These are phyloP conservation scores for Gonapodya prolifera DNA, from an alignment of 192 early-diverging fungal species.

Conservation along the genomic window DNA sequence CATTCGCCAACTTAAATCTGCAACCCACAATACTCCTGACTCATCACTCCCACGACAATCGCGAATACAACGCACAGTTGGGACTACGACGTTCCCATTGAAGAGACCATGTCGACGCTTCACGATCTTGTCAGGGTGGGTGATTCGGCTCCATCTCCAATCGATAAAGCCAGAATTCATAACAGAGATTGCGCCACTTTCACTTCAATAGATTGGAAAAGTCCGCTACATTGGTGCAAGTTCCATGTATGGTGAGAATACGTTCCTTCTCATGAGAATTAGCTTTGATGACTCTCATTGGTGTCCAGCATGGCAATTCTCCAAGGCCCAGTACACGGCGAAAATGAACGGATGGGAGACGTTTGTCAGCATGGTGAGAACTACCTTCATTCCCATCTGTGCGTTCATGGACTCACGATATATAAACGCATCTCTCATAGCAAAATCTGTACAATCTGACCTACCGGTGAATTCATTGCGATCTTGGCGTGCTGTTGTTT, in stretches of 20 bases:
- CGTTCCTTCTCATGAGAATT: neutral
- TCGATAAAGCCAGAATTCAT: too few relatives aligned
- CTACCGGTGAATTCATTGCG: neutral
- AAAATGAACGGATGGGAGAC: neutral
- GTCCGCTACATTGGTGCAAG: constrained; percentile 7
- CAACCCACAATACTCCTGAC: too few relatives aligned
- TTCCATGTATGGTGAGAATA: neutral
- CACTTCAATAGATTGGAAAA: too few relatives aligned
- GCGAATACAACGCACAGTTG: too few relatives aligned
- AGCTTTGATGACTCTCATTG: neutral
- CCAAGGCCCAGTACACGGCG: constrained; percentile 6
- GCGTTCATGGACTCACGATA: neutral
- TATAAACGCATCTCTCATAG: neutral
- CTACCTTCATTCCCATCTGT: neutral
- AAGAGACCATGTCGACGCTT: constrained; percentile 6
- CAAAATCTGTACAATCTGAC: neutral
- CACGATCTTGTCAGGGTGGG: constrained; percentile 7
- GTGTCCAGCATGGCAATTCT: neutral
- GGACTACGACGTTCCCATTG: constrained; percentile 5
- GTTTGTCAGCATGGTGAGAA: constrained; percentile 6
- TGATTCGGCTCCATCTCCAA: too few relatives aligned
- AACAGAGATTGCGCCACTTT: too few relatives aligned
- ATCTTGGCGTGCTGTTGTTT: neutral
- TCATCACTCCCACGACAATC: too few relatives aligned
- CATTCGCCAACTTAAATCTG: too few relatives aligned